Base-by-base conservation (phyloP, 371 early-diverging fungal species). In the Actinomucor elegans region DNA sequence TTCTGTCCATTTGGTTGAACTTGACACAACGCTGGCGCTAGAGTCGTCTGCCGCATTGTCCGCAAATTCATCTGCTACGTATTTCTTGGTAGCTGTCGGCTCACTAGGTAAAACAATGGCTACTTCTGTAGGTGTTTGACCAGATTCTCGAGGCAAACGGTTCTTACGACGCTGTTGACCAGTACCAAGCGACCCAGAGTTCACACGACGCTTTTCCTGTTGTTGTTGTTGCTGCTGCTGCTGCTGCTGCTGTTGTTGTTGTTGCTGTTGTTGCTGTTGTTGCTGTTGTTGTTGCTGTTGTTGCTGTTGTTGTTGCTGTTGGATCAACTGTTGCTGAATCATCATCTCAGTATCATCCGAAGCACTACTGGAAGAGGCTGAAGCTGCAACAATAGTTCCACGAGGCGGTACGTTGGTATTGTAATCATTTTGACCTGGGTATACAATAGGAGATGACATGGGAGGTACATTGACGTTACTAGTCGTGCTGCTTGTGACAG, bases 1-100 rank as follows among this genome's bases (percentile, higher is more conserved):
- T 0, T 85, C 81, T 1, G 83, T 73, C 94, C 93, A 94, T 57
- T 75, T 74, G 5, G 89, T 23, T 17, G 52, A 41, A n/a, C 17
- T 17, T 10, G 23, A 15, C 9, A 26, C 14, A 0, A 14, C 24
- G n/a, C 32, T 33, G 7, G 17, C 32, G 14, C 26, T 28, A 27
- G 41, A 49, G 12, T 64, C 55, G 23, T 70, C 65, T 7, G 26
- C 43, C 3, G 20, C 18, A 32, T 24, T 36, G 18, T 18, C 31
- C n/a, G 17, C 27, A 18, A 28, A 10, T 14, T 29, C 17, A 18
- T 57, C 51, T n/a, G 44, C 57, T 10, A 29, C 12, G 15, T 34
- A 44, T 0, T 42, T 44, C 28, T 59, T 53, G 18, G 37, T 15
- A 7, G 34, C n/a, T 23, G 29, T 6, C 4, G 53, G 21, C 7